Conservation (phyloP, 208 protist genomes). For the Leishmania amazonensis region DNA sequence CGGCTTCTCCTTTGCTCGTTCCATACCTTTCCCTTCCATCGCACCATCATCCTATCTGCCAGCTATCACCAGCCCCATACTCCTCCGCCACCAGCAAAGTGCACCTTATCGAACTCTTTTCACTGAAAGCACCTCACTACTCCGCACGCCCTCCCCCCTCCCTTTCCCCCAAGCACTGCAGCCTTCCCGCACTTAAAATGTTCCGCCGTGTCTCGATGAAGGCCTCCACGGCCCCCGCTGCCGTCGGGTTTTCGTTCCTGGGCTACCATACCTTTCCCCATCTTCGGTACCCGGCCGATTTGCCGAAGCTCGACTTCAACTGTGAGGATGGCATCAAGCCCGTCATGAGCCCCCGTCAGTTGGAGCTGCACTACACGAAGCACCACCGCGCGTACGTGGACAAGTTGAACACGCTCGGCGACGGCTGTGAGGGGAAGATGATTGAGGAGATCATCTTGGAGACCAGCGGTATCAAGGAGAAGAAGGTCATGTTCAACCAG, state of each 20-base stretch:
- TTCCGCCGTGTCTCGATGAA: slow-evolving; percentile 20
- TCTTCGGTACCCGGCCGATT: slow-evolving; percentile 72
- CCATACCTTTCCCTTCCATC: neutral
- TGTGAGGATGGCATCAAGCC: slow-evolving; percentile 75
- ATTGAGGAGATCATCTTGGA: slow-evolving; percentile 80
- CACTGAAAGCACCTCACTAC: neutral
- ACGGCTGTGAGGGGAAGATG: slow-evolving; percentile 72
- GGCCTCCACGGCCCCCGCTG: slow-evolving; percentile 13
- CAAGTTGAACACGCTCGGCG: slow-evolving; percentile 88
- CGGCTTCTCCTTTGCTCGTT: neutral
- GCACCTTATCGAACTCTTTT: neutral
- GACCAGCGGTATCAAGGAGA: slow-evolving; percentile 42
- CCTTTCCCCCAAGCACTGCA: neutral
- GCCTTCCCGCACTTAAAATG: neutral
- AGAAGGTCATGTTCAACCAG: slow-evolving; percentile 90
- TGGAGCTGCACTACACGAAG: slow-evolving; percentile 94
- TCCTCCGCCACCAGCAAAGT: neutral
- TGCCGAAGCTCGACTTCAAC: slow-evolving; percentile 72
- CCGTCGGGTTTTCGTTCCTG: slow-evolving; percentile 2
- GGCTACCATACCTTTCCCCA: slow-evolving; percentile 63
- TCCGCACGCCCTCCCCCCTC: neutral
- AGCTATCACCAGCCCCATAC: neutral
- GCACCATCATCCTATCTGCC: neutral
- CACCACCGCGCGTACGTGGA: slow-evolving; percentile 94
- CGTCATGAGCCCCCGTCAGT: slow-evolving; percentile 77